Evolutionary conservation across 805 yeast genomes (phyloP).

Genomic region (Lachancea fermentati): DNA sequence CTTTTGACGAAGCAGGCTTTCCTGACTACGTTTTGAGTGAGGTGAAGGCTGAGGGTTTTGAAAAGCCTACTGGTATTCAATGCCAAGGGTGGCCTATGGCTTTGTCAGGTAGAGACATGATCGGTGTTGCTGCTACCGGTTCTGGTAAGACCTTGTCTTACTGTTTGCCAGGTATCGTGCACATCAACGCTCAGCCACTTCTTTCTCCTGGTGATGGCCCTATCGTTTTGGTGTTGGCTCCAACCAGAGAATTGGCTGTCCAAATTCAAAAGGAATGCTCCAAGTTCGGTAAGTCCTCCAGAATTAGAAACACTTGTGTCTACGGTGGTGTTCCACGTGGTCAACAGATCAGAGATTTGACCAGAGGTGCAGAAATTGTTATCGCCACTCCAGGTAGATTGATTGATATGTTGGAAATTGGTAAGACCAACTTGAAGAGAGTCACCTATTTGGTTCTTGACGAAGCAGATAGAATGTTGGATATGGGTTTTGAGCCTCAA

Average conservation of each 20-base stretch:
- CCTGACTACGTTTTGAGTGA: conserved; percentile 89
- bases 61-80: conserved; percentile 91
- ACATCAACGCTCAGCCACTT: conserved; percentile 96
- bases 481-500: conserved; percentile 99
- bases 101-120: conserved; percentile 95
- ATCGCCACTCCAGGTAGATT: conserved; percentile 99
- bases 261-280: conserved; percentile 95
- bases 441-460: conserved; percentile 95
- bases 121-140: conserved; percentile 98
- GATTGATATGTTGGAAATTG: conserved; percentile 93
- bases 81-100: conserved; percentile 99
- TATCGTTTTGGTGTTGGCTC: conserved; percentile 89
- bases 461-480: conserved; percentile 99
- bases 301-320: conserved; percentile 94
- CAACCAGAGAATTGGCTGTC: conserved; percentile 98
- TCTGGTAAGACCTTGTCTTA: conserved; percentile 97
- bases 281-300: conserved; percentile 86
- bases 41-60: conserved; percentile 89
- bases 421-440: conserved; percentile 91
- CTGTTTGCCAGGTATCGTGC: conserved; percentile 95
- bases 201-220: conserved; percentile 96
- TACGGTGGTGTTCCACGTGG: conserved; percentile 99
- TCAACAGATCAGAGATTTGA: conserved; percentile 92
- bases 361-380: conserved; percentile 91
- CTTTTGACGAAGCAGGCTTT: conserved; percentile 96